These are phyloP conservation scores for Vachellia pachyceras DNA, from an alignment of 306 rosid species.

Conservation along the genomic window DNA sequence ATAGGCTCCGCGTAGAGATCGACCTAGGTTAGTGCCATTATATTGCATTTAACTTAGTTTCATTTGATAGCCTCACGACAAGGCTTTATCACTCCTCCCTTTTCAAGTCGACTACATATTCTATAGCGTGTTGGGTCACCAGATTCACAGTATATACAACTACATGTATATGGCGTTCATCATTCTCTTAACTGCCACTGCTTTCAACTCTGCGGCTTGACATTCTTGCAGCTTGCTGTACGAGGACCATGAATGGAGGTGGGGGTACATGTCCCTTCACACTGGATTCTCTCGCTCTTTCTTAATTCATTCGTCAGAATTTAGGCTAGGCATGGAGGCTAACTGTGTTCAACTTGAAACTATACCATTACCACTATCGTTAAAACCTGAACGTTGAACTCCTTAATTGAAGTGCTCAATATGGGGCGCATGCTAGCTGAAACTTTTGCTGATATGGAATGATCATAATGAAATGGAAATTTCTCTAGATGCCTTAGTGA, in stretches of 20 bases:
- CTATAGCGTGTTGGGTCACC: constrained; percentile 60
- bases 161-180: constrained; percentile 55
- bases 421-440: no score
- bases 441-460: no score
- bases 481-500: no score
- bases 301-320: constrained; percentile 9
- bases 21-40: no score
- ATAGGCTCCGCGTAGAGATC: no score
- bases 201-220: constrained; percentile 61
- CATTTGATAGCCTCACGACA: no score
- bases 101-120: constrained; percentile 53
- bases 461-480: no score
- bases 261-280: constrained; percentile 51
- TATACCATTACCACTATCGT: background rate
- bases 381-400: background rate
- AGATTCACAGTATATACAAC: constrained; percentile 49
- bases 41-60: no score
- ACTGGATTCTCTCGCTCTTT: background rate
- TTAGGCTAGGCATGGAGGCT: constrained; percentile 5
- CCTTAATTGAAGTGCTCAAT: background rate
- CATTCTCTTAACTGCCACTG: constrained; percentile 60
- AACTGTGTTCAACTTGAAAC: background rate
- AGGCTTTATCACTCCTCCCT: no score
- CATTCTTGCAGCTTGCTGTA: constrained; percentile 65
- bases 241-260: constrained; percentile 72